phyloP scores from a whole-genome alignment of 805 yeast genomes.

The Suhomyces emberorum region DNA sequence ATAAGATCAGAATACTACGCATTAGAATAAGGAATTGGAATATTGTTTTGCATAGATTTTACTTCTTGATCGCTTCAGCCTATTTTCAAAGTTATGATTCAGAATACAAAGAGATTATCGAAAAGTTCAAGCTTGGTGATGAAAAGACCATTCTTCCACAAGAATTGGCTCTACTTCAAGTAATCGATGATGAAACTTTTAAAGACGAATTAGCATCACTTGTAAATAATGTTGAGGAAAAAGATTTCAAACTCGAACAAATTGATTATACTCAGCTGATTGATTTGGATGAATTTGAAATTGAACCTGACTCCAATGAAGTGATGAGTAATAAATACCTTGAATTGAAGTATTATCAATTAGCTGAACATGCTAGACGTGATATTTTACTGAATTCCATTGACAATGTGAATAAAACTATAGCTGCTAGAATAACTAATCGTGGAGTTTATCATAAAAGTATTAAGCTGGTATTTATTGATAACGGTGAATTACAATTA shows the following conservation, averaged over 20 bases:
- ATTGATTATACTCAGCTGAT: constrained; percentile 1
- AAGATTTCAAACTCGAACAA: constrained; percentile 7
- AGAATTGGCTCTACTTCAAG: constrained; percentile 6
- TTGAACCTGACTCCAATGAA: constrained; percentile 1
- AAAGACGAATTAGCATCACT: constrained; percentile 22
- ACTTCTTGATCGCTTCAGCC: constrained; percentile 73
- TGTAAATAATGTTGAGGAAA: constrained; percentile 14
- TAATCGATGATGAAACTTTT: constrained; percentile 7
- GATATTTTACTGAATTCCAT: constrained; percentile 30
- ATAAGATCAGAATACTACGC: constrained; percentile 20
- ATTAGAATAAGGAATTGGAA: constrained; percentile 46
- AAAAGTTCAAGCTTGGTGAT: constrained; percentile 9
- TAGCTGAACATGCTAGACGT: constrained; percentile 36
- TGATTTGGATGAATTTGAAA: constrained; percentile 4
- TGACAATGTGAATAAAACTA: constrained; percentile 23
- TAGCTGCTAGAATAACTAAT: constrained; percentile 20
- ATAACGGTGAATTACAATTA: constrained; percentile 27
- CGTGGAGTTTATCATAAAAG: constrained; percentile 15
- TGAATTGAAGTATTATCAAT: constrained; percentile 29
- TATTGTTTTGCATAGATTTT: constrained; percentile 69
- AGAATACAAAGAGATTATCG: constrained; percentile 28
- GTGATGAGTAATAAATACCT: constrained; percentile 16
- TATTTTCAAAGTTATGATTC: constrained; percentile 52
- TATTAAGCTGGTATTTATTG: constrained; percentile 12
- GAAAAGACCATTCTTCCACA: constrained; percentile 2